Evolutionary conservation across 2,329 filamentous ascomycete genomes (phyloP).

Genomic region (Aspergillus chevalieri): DNA sequence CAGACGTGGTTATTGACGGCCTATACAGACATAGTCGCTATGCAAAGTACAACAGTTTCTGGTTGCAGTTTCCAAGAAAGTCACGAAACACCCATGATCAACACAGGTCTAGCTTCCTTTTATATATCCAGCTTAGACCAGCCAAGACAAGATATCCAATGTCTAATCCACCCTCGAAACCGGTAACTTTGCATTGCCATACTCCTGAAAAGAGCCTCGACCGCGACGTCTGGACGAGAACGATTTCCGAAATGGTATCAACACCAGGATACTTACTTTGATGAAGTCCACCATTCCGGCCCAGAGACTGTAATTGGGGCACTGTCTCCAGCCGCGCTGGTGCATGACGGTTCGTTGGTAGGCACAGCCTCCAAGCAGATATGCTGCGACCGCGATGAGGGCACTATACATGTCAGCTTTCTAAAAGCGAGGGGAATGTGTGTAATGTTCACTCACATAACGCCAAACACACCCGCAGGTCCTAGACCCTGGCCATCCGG

Average conservation of each 20-base stretch:
- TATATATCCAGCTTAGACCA: slow-evolving; percentile 14
- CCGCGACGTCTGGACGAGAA: slow-evolving; percentile 20
- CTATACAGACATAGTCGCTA: background rate
- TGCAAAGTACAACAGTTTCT: background rate
- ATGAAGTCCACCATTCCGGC: slow-evolving; percentile 78
- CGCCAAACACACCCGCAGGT: slow-evolving; percentile 74
- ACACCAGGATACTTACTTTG: slow-evolving; percentile 56
- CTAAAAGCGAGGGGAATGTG: background rate
- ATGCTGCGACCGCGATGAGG: slow-evolving; percentile 73
- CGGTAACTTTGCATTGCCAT: slow-evolving; percentile 20
- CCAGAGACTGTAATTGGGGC: slow-evolving; percentile 94
- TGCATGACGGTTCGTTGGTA: slow-evolving; percentile 94
- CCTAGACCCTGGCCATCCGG: slow-evolving; percentile 54
- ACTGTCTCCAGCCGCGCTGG: slow-evolving; percentile 87
- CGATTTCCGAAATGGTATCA: slow-evolving; percentile 28
- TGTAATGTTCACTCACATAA: slow-evolving; percentile 61
- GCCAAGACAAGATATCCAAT: slow-evolving; percentile 12
- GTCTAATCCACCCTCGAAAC: slow-evolving; percentile 32
- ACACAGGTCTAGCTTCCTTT: slow-evolving; percentile 3
- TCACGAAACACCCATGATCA: slow-evolving; percentile 3
- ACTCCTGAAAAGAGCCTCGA: slow-evolving; percentile 16
- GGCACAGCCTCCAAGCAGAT: slow-evolving; percentile 85
- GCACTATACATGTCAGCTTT: slow-evolving; percentile 31
- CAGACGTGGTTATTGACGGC: slow-evolving; percentile 1
- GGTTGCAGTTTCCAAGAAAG: background rate